Percentiles rank a stretch among this genome's conserved stretches.
Conservation (phyloP, 2,329 filamentous ascomycete species). For the Chaetomium sp. region DNA sequence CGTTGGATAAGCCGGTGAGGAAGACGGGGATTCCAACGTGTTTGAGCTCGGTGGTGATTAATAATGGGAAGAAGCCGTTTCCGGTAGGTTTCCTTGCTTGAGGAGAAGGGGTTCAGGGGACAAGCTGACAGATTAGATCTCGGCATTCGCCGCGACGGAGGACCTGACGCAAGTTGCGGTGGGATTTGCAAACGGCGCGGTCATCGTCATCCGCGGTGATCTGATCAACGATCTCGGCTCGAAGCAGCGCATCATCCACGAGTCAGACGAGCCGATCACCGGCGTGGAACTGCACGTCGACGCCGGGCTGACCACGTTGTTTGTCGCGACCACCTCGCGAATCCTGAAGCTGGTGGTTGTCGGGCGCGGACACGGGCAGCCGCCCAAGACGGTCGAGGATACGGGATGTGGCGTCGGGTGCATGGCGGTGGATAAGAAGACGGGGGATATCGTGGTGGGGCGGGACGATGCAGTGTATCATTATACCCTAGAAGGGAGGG, state of each 20-base stretch:
- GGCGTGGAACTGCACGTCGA: conserved; percentile 71
- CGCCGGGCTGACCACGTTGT: conserved; percentile 64
- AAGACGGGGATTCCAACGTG: conserved; percentile 87
- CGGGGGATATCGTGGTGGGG: conserved; percentile 83
- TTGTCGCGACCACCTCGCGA: conserved; percentile 83
- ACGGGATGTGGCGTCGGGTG: conserved; percentile 87
- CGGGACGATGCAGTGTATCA: conserved; percentile 94
- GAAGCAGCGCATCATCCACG: conserved; percentile 88
- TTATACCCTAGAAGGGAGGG: conserved; percentile 78
- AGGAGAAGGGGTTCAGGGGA: neutral
- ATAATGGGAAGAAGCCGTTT: conserved; percentile 87
- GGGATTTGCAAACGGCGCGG: conserved; percentile 90
- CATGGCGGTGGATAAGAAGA: conserved; percentile 77
- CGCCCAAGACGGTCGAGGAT: conserved; percentile 83
- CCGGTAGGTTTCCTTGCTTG: conserved; percentile 44
- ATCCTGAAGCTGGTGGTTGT: conserved; percentile 83
- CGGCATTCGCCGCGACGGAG: conserved; percentile 78
- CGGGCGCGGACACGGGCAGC: conserved; percentile 81
- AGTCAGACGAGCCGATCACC: conserved; percentile 93
- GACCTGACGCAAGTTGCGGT: conserved; percentile 90
- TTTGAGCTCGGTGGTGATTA: conserved; percentile 75
- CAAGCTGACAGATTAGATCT: conserved; percentile 49
- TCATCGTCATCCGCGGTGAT: conserved; percentile 89
- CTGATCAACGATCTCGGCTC: conserved; percentile 92
- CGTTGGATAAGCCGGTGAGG: conserved; percentile 85